Evolutionary conservation across 169 alveolate species (phyloP).

Genomic region (Eimeria falciformis): DNA sequence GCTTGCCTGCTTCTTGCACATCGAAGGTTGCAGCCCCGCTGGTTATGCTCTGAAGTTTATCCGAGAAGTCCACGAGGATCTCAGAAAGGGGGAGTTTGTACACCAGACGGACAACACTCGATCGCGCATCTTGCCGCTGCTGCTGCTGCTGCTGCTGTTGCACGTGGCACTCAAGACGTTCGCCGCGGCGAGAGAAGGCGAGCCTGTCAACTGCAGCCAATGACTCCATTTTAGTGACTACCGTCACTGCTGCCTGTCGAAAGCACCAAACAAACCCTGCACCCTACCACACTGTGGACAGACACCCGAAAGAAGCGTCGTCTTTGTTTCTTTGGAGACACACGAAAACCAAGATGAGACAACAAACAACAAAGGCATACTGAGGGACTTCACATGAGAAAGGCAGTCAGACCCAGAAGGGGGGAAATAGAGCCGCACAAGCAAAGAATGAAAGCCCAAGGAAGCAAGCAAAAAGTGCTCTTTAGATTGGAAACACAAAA

Average conservation of each 20-base stretch:
- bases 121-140: neutral
- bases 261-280: neutral
- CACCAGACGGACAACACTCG: slow-evolving; percentile 80
- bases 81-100: slow-evolving; percentile 94
- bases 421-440: no score
- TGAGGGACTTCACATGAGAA: no score
- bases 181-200: slow-evolving; percentile 68
- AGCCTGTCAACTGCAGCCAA: slow-evolving; percentile 69
- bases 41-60: slow-evolving; percentile 91
- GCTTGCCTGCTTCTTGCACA: slow-evolving; percentile 69
- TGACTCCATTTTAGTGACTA: slow-evolving; percentile 45
- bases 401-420: no score
- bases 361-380: no score
- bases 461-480: no score
- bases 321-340: no score
- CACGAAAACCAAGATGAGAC: no score
- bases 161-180: slow-evolving; percentile 55
- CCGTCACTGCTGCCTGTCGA: slow-evolving; percentile 40
- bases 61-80: slow-evolving; percentile 93
- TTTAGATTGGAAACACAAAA: no score
- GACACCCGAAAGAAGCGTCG: no score
- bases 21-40: slow-evolving; percentile 87
- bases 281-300: no score
- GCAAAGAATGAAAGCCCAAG: no score
- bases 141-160: neutral